Base-by-base conservation (phyloP, 2,329 filamentous ascomycete species). In the Ophiostoma australiae region DNA sequence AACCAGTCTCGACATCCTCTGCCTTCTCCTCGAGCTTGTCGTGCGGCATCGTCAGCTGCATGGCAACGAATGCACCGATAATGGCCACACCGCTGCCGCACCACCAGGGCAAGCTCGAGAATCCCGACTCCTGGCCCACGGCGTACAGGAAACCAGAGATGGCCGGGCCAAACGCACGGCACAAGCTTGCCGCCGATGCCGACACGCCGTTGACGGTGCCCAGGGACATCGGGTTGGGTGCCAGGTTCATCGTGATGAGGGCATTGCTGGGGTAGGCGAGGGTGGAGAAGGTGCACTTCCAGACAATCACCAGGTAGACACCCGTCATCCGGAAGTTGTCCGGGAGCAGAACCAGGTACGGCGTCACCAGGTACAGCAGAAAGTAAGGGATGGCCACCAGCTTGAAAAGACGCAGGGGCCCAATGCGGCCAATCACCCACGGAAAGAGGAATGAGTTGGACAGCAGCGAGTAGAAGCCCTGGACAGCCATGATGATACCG, bases 21-120 rank as follows among this genome's bases (percentile, higher is more conserved):
- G 76, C 76, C 73, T 77, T 81, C 70, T 82, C 80, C 68, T 83
- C 81, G 70, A 81, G 31, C 20, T 79, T 79, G 15, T 79, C 82
- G 37, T 83, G 82, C 17, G 85, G 83, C 76, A 94, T 91, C 48
- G 88, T 88, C 80, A 97, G 91, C 78, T 88, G 88, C 72, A 93
- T 84, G 79, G 91, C 92, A 76, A 95, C 83, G 69, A 91, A 81
- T 1, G 90, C 92, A 66, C 94, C 95, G 17, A 88, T 79, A 13
- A 92, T 80, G 44, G 93, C 92, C 41, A 97, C 88, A 3, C 91
- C 76, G 10, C 91, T 92, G 74, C 90, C 94, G 73, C 89, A 89
- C 95, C 95, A 99, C 94, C 95, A 99, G 0, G 93, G 91, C 44
- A 97, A 84, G 27, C 93, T 93, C 4, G 93, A 94, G 78, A 93